A percentile compares a stretch with the other conserved stretches of the same genome.
These are phyloP conservation scores for Russula lepida DNA, from an alignment of 768 basidiomycete species.

Conservation along the genomic window DNA sequence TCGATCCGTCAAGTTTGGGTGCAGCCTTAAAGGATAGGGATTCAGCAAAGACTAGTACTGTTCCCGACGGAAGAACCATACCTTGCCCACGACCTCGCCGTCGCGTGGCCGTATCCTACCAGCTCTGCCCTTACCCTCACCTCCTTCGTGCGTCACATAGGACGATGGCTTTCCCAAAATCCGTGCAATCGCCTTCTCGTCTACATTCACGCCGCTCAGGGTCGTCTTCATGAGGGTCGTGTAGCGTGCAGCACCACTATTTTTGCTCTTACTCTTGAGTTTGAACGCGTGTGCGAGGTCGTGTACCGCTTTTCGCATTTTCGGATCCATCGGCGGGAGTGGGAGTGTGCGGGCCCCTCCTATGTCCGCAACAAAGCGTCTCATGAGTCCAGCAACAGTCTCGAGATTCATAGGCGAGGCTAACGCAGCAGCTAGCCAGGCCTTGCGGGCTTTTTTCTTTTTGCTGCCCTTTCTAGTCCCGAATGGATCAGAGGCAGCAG, in stretches of 20 bases:
- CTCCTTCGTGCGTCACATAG: slow-evolving; percentile 22
- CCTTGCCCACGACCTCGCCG: slow-evolving; percentile 84
- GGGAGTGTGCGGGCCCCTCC: slow-evolving; percentile 46
- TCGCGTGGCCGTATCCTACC: slow-evolving; percentile 45
- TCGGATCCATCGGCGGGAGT: slow-evolving; percentile 73
- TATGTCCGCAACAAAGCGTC: slow-evolving; percentile 54
- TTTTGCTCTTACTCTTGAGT: slow-evolving; percentile 71
- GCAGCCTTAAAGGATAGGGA: slow-evolving; percentile 43
- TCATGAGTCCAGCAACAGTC: slow-evolving; percentile 53
- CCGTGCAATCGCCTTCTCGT: slow-evolving; percentile 53
- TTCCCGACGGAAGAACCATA: slow-evolving; percentile 23
- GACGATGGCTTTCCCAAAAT: slow-evolving; percentile 27
- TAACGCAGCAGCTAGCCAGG: slow-evolving; percentile 48
- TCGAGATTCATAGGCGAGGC: slow-evolving; percentile 39
- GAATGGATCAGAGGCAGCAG: slow-evolving; percentile 56
- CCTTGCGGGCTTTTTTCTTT: slow-evolving; percentile 63
- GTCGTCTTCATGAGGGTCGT: slow-evolving; percentile 68
- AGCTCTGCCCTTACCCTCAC: slow-evolving; percentile 24
- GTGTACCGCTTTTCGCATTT: slow-evolving; percentile 64
- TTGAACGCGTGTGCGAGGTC: slow-evolving; percentile 72
- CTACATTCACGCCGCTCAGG: slow-evolving; percentile 42
- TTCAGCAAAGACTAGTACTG: neutral
- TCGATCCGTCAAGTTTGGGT: slow-evolving; percentile 69
- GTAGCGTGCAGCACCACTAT: slow-evolving; percentile 59
- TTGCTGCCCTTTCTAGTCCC: slow-evolving; percentile 54